phyloP scores from a whole-genome alignment of 202 grass and related monocot species.

The Saccharum hybrid region DNA sequence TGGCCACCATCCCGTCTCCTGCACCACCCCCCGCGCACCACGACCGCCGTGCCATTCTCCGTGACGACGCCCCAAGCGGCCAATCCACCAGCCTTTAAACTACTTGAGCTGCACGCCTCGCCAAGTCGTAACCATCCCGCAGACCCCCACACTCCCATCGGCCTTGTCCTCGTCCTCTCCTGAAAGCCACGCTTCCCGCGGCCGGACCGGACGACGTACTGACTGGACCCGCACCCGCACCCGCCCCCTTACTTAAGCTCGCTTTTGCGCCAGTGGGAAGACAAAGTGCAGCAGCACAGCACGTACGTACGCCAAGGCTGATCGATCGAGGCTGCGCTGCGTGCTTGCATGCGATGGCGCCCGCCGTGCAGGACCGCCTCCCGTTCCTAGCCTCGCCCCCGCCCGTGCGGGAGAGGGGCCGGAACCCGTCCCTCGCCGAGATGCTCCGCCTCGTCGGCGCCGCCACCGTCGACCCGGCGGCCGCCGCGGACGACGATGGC shows the following conservation, averaged over 20 bases:
- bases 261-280: constrained; percentile 37
- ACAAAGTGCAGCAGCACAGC: not conserved
- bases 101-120: constrained; percentile 38
- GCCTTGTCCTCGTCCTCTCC: not conserved
- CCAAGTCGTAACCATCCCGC: constrained; percentile 52
- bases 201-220: not conserved
- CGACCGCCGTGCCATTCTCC: constrained; percentile 29
- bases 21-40: constrained; percentile 19
- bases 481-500: constrained; percentile 35
- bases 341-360: constrained; percentile 59
- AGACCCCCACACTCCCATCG: not conserved
- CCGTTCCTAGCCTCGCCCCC: constrained; percentile 55
- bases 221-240: not conserved
- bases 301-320: not conserved
- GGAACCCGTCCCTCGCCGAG: constrained; percentile 62
- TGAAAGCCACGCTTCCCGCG: constrained; percentile 26
- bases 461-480: constrained; percentile 37
- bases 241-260: constrained; percentile 43
- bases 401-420: constrained; percentile 1
- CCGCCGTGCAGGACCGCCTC: constrained; percentile 50
- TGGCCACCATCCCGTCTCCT: constrained; percentile 52
- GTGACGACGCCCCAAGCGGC: constrained; percentile 5
- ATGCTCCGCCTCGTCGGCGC: constrained; percentile 71
- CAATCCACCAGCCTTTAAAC: constrained; percentile 34
- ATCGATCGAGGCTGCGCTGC: not conserved